Evolutionary conservation across 1,139 yeast species (phyloP).

Genomic region (Zygosaccharomyces pseudobailii): DNA sequence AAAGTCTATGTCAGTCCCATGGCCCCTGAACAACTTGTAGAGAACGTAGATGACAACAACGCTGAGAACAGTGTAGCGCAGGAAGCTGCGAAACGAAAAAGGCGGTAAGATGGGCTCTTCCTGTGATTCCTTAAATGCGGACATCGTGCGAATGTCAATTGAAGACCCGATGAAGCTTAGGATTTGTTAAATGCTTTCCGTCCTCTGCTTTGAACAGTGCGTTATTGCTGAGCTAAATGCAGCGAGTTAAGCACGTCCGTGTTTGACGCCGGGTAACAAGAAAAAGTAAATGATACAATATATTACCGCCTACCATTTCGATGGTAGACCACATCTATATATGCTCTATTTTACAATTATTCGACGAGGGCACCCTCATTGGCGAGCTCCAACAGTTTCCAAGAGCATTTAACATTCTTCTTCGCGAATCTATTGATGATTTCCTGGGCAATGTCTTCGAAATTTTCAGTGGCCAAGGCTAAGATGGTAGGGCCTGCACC

Average conservation of each 20-base stretch:
- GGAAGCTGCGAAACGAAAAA: conserved; percentile 13
- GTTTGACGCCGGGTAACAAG: background rate
- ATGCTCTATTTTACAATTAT: conserved; percentile 5
- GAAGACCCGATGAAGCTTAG: background rate
- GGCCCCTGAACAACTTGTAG: conserved; percentile 84
- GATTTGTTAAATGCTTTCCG: background rate
- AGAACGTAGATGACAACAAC: conserved; percentile 27
- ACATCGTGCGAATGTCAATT: conserved; percentile 5
- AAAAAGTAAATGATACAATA: background rate
- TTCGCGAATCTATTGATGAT: conserved; percentile 65
- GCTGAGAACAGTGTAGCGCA: conserved; percentile 20
- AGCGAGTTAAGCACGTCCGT: background rate
- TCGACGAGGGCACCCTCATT: conserved; percentile 69
- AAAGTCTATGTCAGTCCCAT: conserved; percentile 85
- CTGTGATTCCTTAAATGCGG: conserved; percentile 12
- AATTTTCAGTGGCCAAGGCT: conserved; percentile 86
- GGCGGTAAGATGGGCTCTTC: conserved; percentile 14
- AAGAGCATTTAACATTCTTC: conserved; percentile 65
- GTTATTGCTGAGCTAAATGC: background rate
- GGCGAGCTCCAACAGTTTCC: conserved; percentile 84
- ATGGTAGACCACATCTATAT: background rate
- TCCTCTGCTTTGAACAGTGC: background rate
- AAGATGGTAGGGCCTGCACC: conserved; percentile 98
- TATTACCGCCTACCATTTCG: background rate
- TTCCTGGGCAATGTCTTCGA: conserved; percentile 73